Conservation (phyloP, 2,329 filamentous ascomycete species). For the Didymellaceae sp. region DNA sequence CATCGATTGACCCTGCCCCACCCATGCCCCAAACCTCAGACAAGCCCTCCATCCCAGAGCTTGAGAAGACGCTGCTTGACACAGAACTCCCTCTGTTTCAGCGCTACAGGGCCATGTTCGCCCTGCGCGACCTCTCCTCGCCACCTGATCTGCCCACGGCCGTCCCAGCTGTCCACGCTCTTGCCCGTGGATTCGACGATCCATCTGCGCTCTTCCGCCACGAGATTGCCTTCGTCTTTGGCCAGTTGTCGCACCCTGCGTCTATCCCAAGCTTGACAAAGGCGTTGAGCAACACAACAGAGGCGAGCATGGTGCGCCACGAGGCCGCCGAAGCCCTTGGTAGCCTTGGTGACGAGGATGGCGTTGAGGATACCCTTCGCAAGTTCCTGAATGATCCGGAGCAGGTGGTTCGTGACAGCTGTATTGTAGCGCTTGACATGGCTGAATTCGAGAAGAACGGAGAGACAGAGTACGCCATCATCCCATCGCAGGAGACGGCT, state of each 20-base stretch:
- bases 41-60: conserved; percentile 70
- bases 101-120: conserved; percentile 98
- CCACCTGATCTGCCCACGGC: conserved; percentile 91
- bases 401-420: conserved; percentile 90
- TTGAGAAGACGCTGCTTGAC: conserved; percentile 81
- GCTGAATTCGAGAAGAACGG: conserved; percentile 93
- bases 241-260: conserved; percentile 93
- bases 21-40: conserved; percentile 74
- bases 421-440: conserved; percentile 96
- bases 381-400: conserved; percentile 89
- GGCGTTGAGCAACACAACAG: conserved; percentile 77
- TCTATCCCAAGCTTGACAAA: conserved; percentile 88
- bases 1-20: conserved; percentile 93
- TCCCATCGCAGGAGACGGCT: conserved; percentile 61
- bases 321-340: conserved; percentile 96
- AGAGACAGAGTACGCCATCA: conserved; percentile 88
- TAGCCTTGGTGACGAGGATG: conserved; percentile 89
- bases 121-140: conserved; percentile 90
- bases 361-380: conserved; percentile 85
- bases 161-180: conserved; percentile 81
- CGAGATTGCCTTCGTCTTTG: conserved; percentile 98
- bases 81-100: conserved; percentile 81
- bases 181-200: conserved; percentile 85
- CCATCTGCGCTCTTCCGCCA: conserved; percentile 93
- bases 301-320: conserved; percentile 96